Evolutionary conservation across 345 rosid genomes (phyloP).

Genomic region (Gossypium anomalum): DNA sequence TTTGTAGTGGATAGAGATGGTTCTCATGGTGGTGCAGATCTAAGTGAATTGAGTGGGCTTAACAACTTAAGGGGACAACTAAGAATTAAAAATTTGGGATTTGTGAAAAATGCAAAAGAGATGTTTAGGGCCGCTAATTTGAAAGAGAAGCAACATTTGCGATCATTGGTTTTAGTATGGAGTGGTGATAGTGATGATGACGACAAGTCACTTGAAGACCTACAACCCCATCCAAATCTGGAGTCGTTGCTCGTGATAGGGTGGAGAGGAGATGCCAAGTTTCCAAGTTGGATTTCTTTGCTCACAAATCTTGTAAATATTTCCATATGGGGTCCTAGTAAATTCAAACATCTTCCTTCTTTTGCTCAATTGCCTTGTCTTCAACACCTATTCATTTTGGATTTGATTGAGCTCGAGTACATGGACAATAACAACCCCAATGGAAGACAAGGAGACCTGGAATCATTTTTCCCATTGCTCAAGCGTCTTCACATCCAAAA

Average conservation of each 20-base stretch:
- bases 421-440: too few relatives aligned
- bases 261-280: too few relatives aligned
- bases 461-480: neutral
- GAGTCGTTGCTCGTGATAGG: neutral
- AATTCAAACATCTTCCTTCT: neutral
- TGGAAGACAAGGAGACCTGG: too few relatives aligned
- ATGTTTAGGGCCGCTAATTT: neutral
- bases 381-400: neutral
- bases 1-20: too few relatives aligned
- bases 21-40: too few relatives aligned
- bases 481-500: fast-evolving
- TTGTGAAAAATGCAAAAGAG: neutral
- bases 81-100: neutral
- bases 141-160: neutral
- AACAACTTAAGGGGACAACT: neutral
- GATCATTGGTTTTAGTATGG: neutral
- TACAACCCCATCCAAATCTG: neutral
- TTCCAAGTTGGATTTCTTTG: too few relatives aligned
- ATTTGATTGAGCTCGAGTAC: neutral
- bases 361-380: neutral
- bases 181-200: neutral
- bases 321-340: neutral
- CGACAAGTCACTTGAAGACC: neutral
- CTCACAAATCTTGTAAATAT: neutral
- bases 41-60: too few relatives aligned